These are phyloP conservation scores for Vaccinium darrowii DNA, from an alignment of 148 eudicot species.

Conservation along the genomic window DNA sequence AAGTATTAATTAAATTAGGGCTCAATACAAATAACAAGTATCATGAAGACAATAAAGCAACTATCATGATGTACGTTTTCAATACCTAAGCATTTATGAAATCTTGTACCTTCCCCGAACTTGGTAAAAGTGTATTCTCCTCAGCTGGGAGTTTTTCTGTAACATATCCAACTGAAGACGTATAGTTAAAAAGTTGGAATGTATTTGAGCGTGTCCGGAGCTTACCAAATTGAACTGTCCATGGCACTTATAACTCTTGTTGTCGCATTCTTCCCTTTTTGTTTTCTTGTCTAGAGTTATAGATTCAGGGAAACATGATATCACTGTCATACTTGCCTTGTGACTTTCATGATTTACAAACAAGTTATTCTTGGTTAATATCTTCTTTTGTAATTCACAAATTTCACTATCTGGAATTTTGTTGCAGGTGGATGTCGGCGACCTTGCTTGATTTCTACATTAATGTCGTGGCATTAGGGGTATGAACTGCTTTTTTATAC, in stretches of 20 bases:
- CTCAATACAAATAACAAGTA: too few species aligned
- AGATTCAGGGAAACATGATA: not conserved
- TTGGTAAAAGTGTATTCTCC: too few species aligned
- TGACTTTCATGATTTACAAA: not conserved
- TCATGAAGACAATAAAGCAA: too few species aligned
- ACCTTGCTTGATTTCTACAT: slow-evolving; percentile 76
- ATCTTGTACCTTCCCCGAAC: too few species aligned
- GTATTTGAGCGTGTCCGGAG: not conserved
- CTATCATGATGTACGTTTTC: too few species aligned
- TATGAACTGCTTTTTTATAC: slow-evolving; percentile 30
- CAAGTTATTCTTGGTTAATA: not conserved
- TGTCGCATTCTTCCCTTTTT: not conserved
- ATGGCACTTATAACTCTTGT: not conserved
- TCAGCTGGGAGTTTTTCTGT: too few species aligned
- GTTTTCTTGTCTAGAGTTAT: not conserved
- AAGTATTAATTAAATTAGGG: too few species aligned
- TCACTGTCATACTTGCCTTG: not conserved
- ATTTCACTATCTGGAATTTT: slow-evolving; percentile 4
- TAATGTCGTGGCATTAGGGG: slow-evolving; percentile 58
- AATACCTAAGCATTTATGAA: too few species aligned
- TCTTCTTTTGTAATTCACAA: not conserved
- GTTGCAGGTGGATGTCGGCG: slow-evolving; percentile 75
- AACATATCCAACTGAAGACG: too few species aligned
- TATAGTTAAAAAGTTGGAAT: too few species aligned
- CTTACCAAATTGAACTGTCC: not conserved